These are phyloP conservation scores for Hygrocybe punicea DNA, from an alignment of 768 basidiomycete genomes.

Conservation along the genomic window DNA sequence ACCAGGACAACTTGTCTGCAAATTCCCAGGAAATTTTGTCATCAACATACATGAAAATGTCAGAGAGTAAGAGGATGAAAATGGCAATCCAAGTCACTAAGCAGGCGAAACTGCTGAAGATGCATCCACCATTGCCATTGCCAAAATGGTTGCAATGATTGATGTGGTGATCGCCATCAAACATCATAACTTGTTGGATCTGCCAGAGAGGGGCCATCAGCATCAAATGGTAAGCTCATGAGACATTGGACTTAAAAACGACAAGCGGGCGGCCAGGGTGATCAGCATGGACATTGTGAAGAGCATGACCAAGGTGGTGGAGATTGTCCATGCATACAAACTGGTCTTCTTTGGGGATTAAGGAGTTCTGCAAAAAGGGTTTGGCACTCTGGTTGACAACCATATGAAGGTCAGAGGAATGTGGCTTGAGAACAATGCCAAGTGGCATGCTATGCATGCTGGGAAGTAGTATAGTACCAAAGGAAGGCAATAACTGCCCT, in stretches of 20 bases:
- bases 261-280: not conserved
- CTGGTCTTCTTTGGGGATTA: no score
- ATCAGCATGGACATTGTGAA: not conserved
- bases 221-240: constrained; percentile 23
- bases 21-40: constrained; percentile 31
- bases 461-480: constrained; percentile 24
- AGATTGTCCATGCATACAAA: constrained; percentile 14
- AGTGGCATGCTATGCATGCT: constrained; percentile 38
- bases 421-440: constrained; percentile 26
- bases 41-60: constrained; percentile 33
- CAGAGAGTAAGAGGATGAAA: no score
- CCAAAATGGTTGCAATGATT: constrained; percentile 20
- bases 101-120: constrained; percentile 22
- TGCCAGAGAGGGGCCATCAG: constrained; percentile 32
- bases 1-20: no score
- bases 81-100: constrained; percentile 40
- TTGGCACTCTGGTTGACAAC: constrained; percentile 39
- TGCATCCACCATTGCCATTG: not conserved
- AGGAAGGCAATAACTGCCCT: constrained; percentile 17
- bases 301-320: constrained; percentile 27
- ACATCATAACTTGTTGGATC: constrained; percentile 25
- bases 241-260: constrained; percentile 28
- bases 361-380: constrained; percentile 15
- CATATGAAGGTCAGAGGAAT: constrained; percentile 30
- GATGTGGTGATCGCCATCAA: constrained; percentile 6